A percentile compares a stretch with the other conserved stretches of the same genome.
Evolutionary conservation across 169 alveolate genomes (phyloP).

Genomic region (Eimeria sp.): DNA sequence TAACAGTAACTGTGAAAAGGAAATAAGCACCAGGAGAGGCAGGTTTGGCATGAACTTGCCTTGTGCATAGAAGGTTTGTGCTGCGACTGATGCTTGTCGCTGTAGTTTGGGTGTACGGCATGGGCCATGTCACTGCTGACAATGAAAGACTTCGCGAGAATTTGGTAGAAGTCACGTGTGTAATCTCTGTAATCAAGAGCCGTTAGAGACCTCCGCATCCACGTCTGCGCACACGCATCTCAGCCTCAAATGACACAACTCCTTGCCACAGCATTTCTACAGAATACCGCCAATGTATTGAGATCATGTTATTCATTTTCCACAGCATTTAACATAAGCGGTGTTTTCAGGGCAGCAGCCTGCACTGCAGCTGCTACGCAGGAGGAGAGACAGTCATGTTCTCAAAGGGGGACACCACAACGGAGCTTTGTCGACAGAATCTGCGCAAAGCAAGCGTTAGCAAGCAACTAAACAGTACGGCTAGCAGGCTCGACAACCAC

Average conservation of each 20-base stretch:
- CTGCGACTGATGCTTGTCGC: constrained; percentile 95
- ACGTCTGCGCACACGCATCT: constrained; percentile 12
- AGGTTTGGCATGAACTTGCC: constrained; percentile 86
- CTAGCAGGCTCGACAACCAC: not conserved
- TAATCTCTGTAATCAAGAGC: not conserved
- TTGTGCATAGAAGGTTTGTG: constrained; percentile 93
- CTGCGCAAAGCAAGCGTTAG: not conserved
- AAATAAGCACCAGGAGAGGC: not conserved
- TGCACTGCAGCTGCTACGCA: not conserved
- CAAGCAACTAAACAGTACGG: not conserved
- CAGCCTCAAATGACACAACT: not conserved
- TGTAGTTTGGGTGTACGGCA: constrained; percentile 97
- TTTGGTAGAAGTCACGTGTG: not conserved
- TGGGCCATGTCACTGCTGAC: constrained; percentile 96
- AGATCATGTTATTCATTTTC: not conserved
- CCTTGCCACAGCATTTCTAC: not conserved
- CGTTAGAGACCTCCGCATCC: constrained; percentile 68
- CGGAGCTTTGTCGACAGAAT: not conserved
- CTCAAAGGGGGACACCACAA: not conserved
- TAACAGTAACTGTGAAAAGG: not conserved
- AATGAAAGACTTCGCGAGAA: constrained; percentile 66
- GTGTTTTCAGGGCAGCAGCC: not conserved
- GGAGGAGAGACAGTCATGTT: not conserved
- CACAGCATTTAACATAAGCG: not conserved
- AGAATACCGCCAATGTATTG: not conserved